Evolutionary conservation across 768 basidiomycete species (phyloP).

Genomic region (Ramaria rubella): DNA sequence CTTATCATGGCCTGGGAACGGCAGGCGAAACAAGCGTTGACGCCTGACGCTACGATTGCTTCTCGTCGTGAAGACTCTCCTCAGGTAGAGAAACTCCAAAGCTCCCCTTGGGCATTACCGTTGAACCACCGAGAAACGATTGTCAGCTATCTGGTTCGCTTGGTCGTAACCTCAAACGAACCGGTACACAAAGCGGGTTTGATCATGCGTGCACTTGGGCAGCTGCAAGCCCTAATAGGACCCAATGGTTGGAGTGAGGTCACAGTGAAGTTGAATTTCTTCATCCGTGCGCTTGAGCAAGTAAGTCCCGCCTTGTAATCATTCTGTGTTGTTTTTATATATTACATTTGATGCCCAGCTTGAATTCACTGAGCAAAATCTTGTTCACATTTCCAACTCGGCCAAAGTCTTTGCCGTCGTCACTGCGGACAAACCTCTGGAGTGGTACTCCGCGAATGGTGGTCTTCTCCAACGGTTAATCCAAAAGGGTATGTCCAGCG

Average conservation of each 20-base stretch:
- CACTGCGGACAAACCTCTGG: slow-evolving; percentile 70
- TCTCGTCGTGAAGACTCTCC: slow-evolving; percentile 3
- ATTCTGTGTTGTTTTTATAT: background rate
- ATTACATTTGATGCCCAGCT: slow-evolving; percentile 42
- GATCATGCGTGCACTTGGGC: slow-evolving; percentile 53
- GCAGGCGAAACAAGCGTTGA: slow-evolving; percentile 34
- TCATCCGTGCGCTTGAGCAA: slow-evolving; percentile 76
- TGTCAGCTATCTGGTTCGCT: slow-evolving; percentile 91
- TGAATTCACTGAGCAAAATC: slow-evolving; percentile 63
- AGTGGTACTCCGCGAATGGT: slow-evolving; percentile 75
- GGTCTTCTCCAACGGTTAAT: slow-evolving; percentile 72
- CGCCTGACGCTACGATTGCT: slow-evolving; percentile 8
- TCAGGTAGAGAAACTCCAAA: slow-evolving; percentile 16
- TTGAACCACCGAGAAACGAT: slow-evolving; percentile 79
- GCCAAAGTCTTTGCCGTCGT: slow-evolving; percentile 88
- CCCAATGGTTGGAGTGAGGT: slow-evolving; percentile 87
- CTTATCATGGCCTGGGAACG: slow-evolving; percentile 94
- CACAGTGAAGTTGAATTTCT: slow-evolving; percentile 85
- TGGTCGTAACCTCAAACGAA: slow-evolving; percentile 66
- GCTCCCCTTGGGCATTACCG: slow-evolving; percentile 61
- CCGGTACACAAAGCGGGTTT: slow-evolving; percentile 39
- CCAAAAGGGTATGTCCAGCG: slow-evolving; percentile 77
- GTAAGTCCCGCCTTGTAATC: slow-evolving; percentile 37
- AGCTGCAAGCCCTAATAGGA: slow-evolving; percentile 74
- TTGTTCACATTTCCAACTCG: slow-evolving; percentile 67